Evolutionary conservation across 768 basidiomycete species (phyloP).

Genomic region (Amyloporia xantha): DNA sequence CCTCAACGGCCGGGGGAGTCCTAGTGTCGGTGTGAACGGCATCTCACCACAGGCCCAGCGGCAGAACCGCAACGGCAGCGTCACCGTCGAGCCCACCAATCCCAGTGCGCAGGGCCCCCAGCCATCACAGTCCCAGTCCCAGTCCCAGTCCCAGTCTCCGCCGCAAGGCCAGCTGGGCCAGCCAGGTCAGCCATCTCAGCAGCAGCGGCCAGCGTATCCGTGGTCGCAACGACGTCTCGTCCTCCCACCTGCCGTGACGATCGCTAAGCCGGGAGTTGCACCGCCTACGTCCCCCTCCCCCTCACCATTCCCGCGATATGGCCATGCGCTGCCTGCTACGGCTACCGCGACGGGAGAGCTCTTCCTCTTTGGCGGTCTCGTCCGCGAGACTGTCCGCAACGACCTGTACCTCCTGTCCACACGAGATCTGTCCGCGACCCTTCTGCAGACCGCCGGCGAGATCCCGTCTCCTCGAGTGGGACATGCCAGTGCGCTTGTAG

Average conservation of each 20-base stretch:
- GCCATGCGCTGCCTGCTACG: slow-evolving; percentile 81
- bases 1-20: slow-evolving; percentile 24
- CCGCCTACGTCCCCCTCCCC: slow-evolving; percentile 69
- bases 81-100: slow-evolving; percentile 14
- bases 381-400: slow-evolving; percentile 82
- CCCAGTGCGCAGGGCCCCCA: neutral
- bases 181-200: slow-evolving; percentile 21
- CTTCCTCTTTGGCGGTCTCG: slow-evolving; percentile 95
- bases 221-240: slow-evolving; percentile 75
- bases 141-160: slow-evolving; percentile 10
- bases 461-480: slow-evolving; percentile 89
- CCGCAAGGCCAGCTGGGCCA: slow-evolving; percentile 13
- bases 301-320: slow-evolving; percentile 93
- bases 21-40: slow-evolving; percentile 18
- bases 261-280: slow-evolving; percentile 57
- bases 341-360: slow-evolving; percentile 82
- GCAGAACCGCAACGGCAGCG: slow-evolving; percentile 10
- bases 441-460: slow-evolving; percentile 85
- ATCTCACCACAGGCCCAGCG: slow-evolving; percentile 14
- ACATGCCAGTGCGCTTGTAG: slow-evolving; percentile 92
- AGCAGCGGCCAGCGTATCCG: slow-evolving; percentile 62
- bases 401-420: slow-evolving; percentile 91
- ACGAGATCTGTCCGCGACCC: slow-evolving; percentile 68
- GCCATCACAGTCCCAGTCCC: slow-evolving; percentile 4
- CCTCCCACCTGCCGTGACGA: slow-evolving; percentile 59